A percentile compares a stretch with the other conserved stretches of the same genome.
Conservation (phyloP, 768 basidiomycete species). For the Suillus variegatus region DNA sequence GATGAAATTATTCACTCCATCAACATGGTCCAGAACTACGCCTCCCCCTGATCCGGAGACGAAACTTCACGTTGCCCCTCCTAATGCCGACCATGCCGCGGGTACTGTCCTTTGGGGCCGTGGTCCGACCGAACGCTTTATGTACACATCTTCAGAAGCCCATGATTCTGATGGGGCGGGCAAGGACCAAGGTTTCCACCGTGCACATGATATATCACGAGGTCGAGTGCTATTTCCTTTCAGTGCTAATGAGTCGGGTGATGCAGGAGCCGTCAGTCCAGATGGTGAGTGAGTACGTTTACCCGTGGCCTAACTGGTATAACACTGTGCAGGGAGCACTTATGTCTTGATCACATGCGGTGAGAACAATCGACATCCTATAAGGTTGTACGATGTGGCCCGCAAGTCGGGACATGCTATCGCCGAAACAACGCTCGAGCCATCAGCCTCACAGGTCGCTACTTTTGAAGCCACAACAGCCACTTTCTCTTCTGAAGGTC, state of each 20-base stretch:
- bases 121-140: conserved; percentile 34
- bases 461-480: conserved; percentile 49
- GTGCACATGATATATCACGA: conserved; percentile 45
- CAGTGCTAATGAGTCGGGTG: conserved; percentile 53
- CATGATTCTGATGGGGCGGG: neutral
- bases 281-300: conserved; percentile 37
- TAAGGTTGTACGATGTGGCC: conserved; percentile 57
- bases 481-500: conserved; percentile 59
- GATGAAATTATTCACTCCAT: conserved; percentile 23
- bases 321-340: conserved; percentile 15
- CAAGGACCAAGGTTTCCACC: conserved; percentile 45
- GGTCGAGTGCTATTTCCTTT: conserved; percentile 34
- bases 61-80: conserved; percentile 18
- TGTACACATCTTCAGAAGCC: conserved; percentile 64
- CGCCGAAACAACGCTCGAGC: conserved; percentile 34
- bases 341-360: conserved; percentile 35
- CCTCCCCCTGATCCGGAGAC: conserved; percentile 15
- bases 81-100: conserved; percentile 28
- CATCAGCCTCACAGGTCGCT: conserved; percentile 15
- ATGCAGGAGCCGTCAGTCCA: conserved; percentile 47
- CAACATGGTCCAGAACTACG: conserved; percentile 13
- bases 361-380: conserved; percentile 27
- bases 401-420: conserved; percentile 30
- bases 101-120: conserved; percentile 59
- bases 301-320: neutral